Evolutionary conservation across 2,329 filamentous ascomycete genomes (phyloP), one percentile per base, ranked within the genome.

Genomic region (Colletotrichum lini): DNA sequence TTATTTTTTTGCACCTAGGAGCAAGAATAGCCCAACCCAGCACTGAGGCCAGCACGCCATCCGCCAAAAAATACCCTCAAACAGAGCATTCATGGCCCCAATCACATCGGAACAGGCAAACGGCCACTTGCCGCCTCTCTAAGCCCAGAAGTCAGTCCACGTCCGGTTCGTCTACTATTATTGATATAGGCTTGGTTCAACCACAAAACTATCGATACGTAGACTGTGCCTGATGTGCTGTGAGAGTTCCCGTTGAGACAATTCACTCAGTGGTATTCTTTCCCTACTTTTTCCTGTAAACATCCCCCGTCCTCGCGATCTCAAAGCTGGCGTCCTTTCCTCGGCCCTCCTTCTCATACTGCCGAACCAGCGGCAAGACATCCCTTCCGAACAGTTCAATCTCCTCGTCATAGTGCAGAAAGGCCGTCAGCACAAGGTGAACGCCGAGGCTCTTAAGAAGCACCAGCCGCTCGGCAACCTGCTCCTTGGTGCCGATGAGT

Each of bases 381-480:
- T 85, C 79, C 53, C 79, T 77, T 0, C 85, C 86, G 76, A 87
- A 87, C 54, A 78, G 75, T 75, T 86, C 81, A 66, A 88, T 85
- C 70, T 88, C 86, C 26, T 87, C 84, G 8, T 87, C 85, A 68
- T 88, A 87, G 73, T 88, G 85, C 74, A 88, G 75, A 73, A 87
- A 86, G 0, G 84, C 86, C 0, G 82, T 82, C 70, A 88, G 67
- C 65, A 84, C 74, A 58, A 88, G 79, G 70, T 84, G 78, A 16
- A 84, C 78, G 1, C 82, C 78, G 69, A 87, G 69, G 73, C 81
- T 82, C 82, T 87, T 83, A 65, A 87, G 74, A 73, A 87, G 70
- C 47, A 87, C 72, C 47, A 87, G 85, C 5, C 86, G 77, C 72
- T 87, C 85, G 0, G 84, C 85, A 59, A 87, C 84, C 75, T 87